Evolutionary conservation across 2,329 filamentous ascomycete genomes (phyloP), one percentile per base, ranked within the genome.

Genomic region (Neofusicoccum umdonicola): DNA sequence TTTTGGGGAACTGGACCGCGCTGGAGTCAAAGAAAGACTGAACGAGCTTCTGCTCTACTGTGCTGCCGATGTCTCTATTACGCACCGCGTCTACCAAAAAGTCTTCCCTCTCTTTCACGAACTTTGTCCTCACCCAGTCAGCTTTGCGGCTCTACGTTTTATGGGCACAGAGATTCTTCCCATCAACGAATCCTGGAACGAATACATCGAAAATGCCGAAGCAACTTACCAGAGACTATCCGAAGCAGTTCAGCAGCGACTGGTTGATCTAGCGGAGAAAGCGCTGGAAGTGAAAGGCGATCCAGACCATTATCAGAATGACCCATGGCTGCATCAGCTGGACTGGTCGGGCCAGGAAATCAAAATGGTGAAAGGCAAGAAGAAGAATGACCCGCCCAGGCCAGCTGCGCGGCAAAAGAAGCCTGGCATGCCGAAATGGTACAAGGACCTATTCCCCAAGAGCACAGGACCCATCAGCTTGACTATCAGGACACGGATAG

Each of bases 331-430:
- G 72, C 85, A 85, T 68, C 95, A 99, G 80, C 85, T 99, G 61
- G 93, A 99, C 80, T 99, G 95, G 95, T 91, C 91, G 0, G 92
- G 92, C 3, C 93, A 98, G 77, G 92, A 96, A 75, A 84, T 97
- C 67, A 93, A 87, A 74, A 95, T 94, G 90, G 88, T 88, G 22
- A 98, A 97, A 75, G 90, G 89, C 3, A 97, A 95, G 80, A 93
- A 90, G 78, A 97, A 97, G 76, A 83, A 81, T 9, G 92, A 96
- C 64, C 88, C 90, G 11, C 90, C 90, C 1, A 84, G 92, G 50
- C 92, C 90, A 35, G 90, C 88, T 7, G 88, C 88, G 11, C 84
- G 90, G 51, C 95, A 99, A 75, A 99, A 98, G 82, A 92, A 90
- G 79, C 93, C 94, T 0, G 95, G 95, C 13, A 95, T 91, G 90